Evolutionary conservation across 2,329 filamentous ascomycete species (phyloP).

Genomic region (Aureobasidium vineae): DNA sequence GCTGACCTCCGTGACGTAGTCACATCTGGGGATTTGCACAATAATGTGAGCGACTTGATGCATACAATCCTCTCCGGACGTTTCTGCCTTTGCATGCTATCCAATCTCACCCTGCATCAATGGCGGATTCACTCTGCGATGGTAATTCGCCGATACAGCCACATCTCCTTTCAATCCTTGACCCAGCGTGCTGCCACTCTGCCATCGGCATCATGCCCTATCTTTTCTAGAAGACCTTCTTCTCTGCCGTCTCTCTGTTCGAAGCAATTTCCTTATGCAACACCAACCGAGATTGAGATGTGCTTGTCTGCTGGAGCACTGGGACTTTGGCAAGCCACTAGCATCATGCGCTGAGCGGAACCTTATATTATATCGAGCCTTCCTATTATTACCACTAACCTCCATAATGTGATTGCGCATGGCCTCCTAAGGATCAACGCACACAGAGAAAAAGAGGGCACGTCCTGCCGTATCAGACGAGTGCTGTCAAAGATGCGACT

Average conservation of each 20-base stretch:
- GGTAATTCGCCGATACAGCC: conserved; percentile 22
- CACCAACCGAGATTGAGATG: conserved; percentile 23
- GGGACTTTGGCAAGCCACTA: conserved; percentile 22
- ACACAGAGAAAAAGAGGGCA: not conserved
- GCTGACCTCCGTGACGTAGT: conserved; percentile 20
- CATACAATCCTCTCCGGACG: not conserved
- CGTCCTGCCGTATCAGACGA: conserved; percentile 25
- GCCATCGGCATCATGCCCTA: not conserved
- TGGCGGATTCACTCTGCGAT: not conserved
- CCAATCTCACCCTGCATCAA: conserved; percentile 22
- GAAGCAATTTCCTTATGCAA: conserved; percentile 22
- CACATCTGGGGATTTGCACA: not conserved
- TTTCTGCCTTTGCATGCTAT: conserved; percentile 4
- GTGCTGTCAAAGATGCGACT: conserved; percentile 17
- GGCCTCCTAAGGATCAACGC: not conserved
- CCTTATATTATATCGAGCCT: conserved; percentile 4
- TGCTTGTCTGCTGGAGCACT: conserved; percentile 7
- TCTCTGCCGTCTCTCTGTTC: conserved; percentile 16
- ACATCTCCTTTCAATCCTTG: not conserved
- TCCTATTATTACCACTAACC: conserved; percentile 1
- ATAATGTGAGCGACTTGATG: not conserved
- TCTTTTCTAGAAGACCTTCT: conserved; percentile 8
- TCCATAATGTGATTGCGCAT: conserved; percentile 8
- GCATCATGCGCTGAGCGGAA: conserved; percentile 15
- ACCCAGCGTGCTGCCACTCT: conserved; percentile 6